Evolutionary conservation across 1,284 basidiomycete species (phyloP).

Genomic region (Cutaneotrichosporon cyanovorans): DNA sequence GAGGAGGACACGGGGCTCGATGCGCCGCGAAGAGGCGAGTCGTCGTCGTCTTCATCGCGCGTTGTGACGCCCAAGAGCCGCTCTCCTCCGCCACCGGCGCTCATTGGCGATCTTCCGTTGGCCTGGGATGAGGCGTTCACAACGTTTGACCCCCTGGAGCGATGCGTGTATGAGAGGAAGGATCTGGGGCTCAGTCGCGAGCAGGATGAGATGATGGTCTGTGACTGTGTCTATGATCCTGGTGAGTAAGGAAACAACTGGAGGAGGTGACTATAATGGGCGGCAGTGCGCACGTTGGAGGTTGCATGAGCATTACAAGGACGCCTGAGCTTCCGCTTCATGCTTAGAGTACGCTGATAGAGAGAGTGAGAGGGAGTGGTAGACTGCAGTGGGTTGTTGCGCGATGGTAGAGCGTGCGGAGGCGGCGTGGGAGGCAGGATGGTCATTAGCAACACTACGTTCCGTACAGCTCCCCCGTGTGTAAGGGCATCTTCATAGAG

Average conservation of each 20-base stretch:
- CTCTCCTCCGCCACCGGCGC: conserved; percentile 24
- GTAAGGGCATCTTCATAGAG: too few relatives aligned
- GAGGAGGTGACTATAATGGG: not conserved
- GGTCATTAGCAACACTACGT: too few relatives aligned
- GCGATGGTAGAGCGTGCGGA: too few relatives aligned
- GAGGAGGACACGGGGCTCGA: not conserved
- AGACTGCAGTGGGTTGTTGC: too few relatives aligned
- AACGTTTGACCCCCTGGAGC: conserved; percentile 65
- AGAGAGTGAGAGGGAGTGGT: too few relatives aligned
- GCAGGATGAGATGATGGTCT: conserved; percentile 83
- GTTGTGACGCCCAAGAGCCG: not conserved
- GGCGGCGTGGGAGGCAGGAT: not conserved
- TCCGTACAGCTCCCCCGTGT: too few relatives aligned
- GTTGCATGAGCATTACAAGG: too few relatives aligned
- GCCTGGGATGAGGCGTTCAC: conserved; percentile 66
- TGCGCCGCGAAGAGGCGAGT: not conserved
- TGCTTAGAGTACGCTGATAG: too few relatives aligned
- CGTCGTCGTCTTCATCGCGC: not conserved
- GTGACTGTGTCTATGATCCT: conserved; percentile 71
- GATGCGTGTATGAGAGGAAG: conserved; percentile 82
- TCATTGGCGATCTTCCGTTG: conserved; percentile 68
- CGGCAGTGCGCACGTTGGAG: not conserved
- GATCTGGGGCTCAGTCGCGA: conserved; percentile 79
- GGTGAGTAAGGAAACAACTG: conserved; percentile 54
- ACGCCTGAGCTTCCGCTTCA: too few relatives aligned